Conservation (phyloP, 1,284 basidiomycete species). For the Lentinus polychrous region DNA sequence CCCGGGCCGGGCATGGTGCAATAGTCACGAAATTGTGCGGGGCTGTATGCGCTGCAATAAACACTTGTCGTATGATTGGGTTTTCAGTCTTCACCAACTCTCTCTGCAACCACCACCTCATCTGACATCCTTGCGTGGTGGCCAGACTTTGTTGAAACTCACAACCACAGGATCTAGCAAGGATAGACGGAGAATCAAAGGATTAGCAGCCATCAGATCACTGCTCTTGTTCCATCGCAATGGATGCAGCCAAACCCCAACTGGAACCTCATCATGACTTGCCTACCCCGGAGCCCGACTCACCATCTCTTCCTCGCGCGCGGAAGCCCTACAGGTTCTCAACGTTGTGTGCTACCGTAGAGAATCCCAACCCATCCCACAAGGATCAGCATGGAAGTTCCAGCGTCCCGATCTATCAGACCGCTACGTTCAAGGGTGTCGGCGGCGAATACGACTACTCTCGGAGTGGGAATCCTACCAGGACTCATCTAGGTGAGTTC, state of each 20-base stretch:
- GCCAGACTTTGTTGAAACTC: no score
- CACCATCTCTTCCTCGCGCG: conserved; percentile 42
- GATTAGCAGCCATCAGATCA: no score
- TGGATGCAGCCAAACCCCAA: conserved; percentile 8
- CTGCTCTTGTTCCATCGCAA: neutral
- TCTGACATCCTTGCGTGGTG: no score
- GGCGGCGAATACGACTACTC: conserved; percentile 91
- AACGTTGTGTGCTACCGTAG: conserved; percentile 89
- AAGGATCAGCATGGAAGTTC: conserved; percentile 96
- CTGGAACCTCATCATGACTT: conserved; percentile 30
- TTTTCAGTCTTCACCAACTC: neutral
- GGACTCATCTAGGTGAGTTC: conserved; percentile 82
- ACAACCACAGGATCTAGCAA: no score
- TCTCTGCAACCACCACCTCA: neutral
- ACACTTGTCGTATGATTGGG: neutral
- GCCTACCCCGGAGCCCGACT: conserved; percentile 74
- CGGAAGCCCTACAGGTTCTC: conserved; percentile 76
- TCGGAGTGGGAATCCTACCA: conserved; percentile 93
- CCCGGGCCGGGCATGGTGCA: conserved; percentile 2
- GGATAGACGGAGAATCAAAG: no score
- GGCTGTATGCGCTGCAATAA: neutral
- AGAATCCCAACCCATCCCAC: conserved; percentile 60
- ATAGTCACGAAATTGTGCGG: conserved; percentile 1
- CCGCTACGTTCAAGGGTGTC: conserved; percentile 96
- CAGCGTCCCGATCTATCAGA: conserved; percentile 96